Evolutionary conservation across 768 basidiomycete species (phyloP).

Genomic region (Leucocoprinus leucothites): DNA sequence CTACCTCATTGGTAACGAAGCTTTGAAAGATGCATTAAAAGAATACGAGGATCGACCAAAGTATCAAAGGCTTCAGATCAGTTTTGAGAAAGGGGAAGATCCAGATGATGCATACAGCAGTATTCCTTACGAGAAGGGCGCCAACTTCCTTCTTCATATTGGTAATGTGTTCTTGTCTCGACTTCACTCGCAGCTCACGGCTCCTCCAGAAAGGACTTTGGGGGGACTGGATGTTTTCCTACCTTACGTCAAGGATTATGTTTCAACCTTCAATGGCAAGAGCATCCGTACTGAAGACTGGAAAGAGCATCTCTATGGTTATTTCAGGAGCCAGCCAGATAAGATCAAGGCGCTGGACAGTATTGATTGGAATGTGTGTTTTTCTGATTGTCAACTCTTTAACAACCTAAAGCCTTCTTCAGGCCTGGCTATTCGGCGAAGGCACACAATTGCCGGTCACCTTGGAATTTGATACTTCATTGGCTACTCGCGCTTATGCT

Average conservation of each 20-base stretch:
- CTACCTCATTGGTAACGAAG: conserved; percentile 73
- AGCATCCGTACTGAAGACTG: conserved; percentile 84
- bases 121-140: conserved; percentile 87
- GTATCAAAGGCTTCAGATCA: conserved; percentile 79
- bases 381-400: neutral
- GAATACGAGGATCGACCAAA: conserved; percentile 57
- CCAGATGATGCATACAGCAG: conserved; percentile 73
- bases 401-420: neutral
- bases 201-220: conserved; percentile 55
- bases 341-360: conserved; percentile 64
- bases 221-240: conserved; percentile 85
- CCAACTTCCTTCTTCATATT: conserved; percentile 83
- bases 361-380: conserved; percentile 75
- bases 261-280: conserved; percentile 74
- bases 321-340: conserved; percentile 56
- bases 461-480: conserved; percentile 69
- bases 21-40: conserved; percentile 67
- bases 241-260: conserved; percentile 83
- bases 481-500: conserved; percentile 66
- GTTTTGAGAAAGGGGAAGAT: conserved; percentile 70
- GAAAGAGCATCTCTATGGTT: conserved; percentile 75
- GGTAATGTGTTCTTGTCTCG: conserved; percentile 36
- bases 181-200: neutral
- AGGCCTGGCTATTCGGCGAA: conserved; percentile 85
- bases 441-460: conserved; percentile 70